phyloP scores from a whole-genome alignment of 1,284 basidiomycete species.

The Pisolithus thermaeus region DNA sequence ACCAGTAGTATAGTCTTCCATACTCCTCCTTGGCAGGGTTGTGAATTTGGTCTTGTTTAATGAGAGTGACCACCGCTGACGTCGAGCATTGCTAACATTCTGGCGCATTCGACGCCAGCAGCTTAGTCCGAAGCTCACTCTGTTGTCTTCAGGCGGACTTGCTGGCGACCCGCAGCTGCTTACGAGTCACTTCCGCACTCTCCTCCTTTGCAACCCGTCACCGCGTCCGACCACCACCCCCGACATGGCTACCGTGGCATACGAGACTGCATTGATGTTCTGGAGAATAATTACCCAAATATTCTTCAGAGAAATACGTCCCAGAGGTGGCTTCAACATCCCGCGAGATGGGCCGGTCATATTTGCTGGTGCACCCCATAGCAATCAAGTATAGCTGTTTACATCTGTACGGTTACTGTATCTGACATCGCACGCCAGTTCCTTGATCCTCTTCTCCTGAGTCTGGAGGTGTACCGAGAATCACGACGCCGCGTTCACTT shows the following conservation, averaged over 20 bases:
- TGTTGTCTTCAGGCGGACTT: not conserved
- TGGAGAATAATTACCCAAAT: constrained; percentile 88
- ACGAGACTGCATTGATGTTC: constrained; percentile 67
- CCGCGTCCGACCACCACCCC: not conserved
- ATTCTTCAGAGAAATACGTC: constrained; percentile 96
- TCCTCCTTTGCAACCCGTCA: not conserved
- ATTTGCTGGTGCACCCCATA: constrained; percentile 95
- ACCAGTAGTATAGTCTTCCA: not conserved
- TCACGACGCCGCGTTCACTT: constrained; percentile 83
- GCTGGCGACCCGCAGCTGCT: not conserved
- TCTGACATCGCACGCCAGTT: constrained; percentile 52
- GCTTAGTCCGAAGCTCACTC: too few species aligned
- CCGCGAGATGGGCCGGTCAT: constrained; percentile 91
- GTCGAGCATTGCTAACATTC: too few species aligned
- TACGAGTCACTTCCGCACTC: not conserved
- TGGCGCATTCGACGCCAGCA: not conserved
- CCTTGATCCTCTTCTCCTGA: constrained; percentile 88
- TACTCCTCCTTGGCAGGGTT: not conserved
- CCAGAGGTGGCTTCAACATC: constrained; percentile 93
- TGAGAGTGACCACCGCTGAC: too few species aligned
- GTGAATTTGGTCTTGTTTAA: not conserved
- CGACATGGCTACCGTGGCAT: constrained; percentile 31
- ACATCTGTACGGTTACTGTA: constrained; percentile 3
- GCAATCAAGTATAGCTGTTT: constrained; percentile 71
- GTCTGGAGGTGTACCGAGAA: constrained; percentile 84